Evolutionary conservation across 306 rosid genomes (phyloP), one percentile per base, ranked within the genome.

Genomic region (Vigna mungo): DNA sequence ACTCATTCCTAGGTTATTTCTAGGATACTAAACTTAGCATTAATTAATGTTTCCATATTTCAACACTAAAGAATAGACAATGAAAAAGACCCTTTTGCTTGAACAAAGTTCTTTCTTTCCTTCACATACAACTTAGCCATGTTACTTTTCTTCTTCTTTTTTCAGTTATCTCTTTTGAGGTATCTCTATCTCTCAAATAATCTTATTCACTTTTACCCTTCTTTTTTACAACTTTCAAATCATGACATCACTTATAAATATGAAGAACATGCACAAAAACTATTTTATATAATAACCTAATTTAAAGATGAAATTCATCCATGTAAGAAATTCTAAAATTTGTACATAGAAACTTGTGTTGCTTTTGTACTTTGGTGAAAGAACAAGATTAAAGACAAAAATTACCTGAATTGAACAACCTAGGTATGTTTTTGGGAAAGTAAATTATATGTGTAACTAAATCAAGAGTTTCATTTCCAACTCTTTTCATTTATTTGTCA

Each of bases 11-110:
- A 1, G 2, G 44, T 37, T 37, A 39, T 39, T 34, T 34, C 37
- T 34, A 34, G 37, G 37, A 34, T 34, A 8, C 10, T 2, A 39
- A 39, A 39, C 11, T 39, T 39, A 39, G 44, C 44, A 39, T 39
- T 39, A 39, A 39, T 39, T 8, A 39, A 39, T 7, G n/a, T 49
- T 60, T 55, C 63, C 70, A 56, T 60, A 73, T 47, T 75, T 63
- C 47, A 71, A 59, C 73, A 67, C 56, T 69, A 81, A 83, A 65
- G 80, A 73, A 73, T 27, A 30, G 30, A 27, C 74, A 79, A 62
- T n/a, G 9, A 51, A 47, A 69, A 58, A 74, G 20, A 20, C n/a
- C 43, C 47, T 47, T 58, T 74, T 23, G 5, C 11, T 30, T 13
- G 25, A 39, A 72, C 46, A 6, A 1, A 47, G 21, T 82, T 36